phyloP scores from a whole-genome alignment of 371 early-diverging fungal species.

The Lichtheimia hyalospora region DNA sequence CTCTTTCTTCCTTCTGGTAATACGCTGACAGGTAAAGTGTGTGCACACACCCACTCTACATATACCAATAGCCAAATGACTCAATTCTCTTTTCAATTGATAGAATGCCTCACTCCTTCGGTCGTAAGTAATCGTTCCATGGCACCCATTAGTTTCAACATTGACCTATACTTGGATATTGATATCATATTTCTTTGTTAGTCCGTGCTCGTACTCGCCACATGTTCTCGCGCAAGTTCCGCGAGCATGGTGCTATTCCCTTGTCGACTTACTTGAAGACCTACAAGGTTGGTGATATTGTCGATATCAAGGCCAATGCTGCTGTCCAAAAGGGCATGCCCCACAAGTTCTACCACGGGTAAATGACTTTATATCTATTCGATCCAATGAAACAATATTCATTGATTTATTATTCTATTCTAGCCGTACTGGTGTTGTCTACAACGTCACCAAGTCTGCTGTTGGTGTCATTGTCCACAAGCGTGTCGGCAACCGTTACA shows the following conservation, averaged over 20 bases:
- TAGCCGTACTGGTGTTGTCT: slow-evolving; percentile 96
- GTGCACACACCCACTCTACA: too few relatives aligned
- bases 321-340: slow-evolving; percentile 99
- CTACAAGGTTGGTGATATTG: slow-evolving; percentile 82
- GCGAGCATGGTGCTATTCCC: slow-evolving; percentile 90
- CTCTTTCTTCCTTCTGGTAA: slow-evolving; percentile 22
- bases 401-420: neutral
- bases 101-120: slow-evolving; percentile 92
- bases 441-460: slow-evolving; percentile 97
- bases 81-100: neutral
- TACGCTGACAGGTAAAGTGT: slow-evolving; percentile 28
- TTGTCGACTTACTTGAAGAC: slow-evolving; percentile 96
- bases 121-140: slow-evolving; percentile 51
- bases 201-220: slow-evolving; percentile 98
- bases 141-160: too few relatives aligned
- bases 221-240: slow-evolving; percentile 97
- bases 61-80: too few relatives aligned
- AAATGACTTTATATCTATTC: slow-evolving; percentile 23
- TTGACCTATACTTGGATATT: too few relatives aligned
- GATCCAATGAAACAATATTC: neutral
- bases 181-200: slow-evolving; percentile 4
- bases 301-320: slow-evolving; percentile 52
- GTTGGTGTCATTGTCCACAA: slow-evolving; percentile 99
- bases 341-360: slow-evolving; percentile 99
- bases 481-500: slow-evolving; percentile 95